Evolutionary conservation across 768 basidiomycete genomes (phyloP).

Genomic region (Leccinum disarticulatum): DNA sequence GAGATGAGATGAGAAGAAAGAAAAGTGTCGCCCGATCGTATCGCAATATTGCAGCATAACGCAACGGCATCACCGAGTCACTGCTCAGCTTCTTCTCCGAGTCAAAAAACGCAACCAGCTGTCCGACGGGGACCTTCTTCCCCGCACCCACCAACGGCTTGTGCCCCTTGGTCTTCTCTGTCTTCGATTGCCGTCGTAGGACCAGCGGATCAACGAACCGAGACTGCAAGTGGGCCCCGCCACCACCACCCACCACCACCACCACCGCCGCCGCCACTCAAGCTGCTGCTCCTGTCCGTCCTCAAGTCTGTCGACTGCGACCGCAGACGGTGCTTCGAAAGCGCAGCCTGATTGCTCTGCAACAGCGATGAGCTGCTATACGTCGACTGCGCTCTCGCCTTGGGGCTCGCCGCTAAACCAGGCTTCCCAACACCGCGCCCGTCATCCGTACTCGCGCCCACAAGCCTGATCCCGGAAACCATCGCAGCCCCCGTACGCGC

Average conservation of each 20-base stretch:
- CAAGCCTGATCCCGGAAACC: constrained; percentile 25
- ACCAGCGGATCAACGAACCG: constrained; percentile 80
- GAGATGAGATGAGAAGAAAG: neutral
- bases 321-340: constrained; percentile 32
- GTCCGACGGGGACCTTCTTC: constrained; percentile 70
- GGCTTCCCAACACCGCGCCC: constrained; percentile 12
- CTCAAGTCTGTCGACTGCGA: constrained; percentile 41
- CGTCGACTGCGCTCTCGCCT: constrained; percentile 58
- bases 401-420: constrained; percentile 21
- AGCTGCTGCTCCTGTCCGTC: constrained; percentile 10
- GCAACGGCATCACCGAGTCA: neutral
- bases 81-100: constrained; percentile 24
- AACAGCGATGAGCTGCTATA: constrained; percentile 41
- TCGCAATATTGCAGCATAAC: neutral
- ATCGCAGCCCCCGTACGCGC: constrained; percentile 32
- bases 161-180: constrained; percentile 41
- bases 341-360: constrained; percentile 29
- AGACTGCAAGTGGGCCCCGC: constrained; percentile 11
- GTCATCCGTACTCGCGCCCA: constrained; percentile 22
- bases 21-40: neutral
- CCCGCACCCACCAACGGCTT: constrained; percentile 37
- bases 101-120: constrained; percentile 86
- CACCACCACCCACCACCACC: no score
- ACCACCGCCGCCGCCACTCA: neutral
- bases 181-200: constrained; percentile 60